Base-by-base conservation (phyloP, 2,329 filamentous ascomycete species). In the Xylariaceae sp. region DNA sequence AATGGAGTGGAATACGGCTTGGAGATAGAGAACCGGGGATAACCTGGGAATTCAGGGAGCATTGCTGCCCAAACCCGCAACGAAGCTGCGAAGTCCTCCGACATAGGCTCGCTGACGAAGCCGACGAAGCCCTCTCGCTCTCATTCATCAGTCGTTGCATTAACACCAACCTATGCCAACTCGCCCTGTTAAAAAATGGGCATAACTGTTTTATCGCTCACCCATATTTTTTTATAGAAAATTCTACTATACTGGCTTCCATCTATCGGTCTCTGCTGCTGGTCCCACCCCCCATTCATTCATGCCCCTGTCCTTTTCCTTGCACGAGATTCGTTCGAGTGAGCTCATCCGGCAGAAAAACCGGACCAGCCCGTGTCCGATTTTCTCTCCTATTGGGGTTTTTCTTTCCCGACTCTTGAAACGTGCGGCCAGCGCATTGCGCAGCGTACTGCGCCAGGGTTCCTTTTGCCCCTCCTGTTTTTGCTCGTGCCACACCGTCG, bases 41-140 rank as follows among this genome's bases (percentile, higher is more conserved):
- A 62, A 65, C 64, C 65, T 64, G 59, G 68, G 66, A 70, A 66
- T 67, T 37, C 19, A 57, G 56, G 47, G 60, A 59, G 58, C 59
- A 70, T 74, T 74, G 72, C 69, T 74, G 72, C 72, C 72, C 71
- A 73, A 74, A 64, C 65, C 65, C 59, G 66, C 65, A 67, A 47
- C 62, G 50, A 62, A 57, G 66, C 48, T 64, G 67, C 67, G 66
- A 67, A 59, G 62, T 62, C 63, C 63, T 70, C 69, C 67, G 66
- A 65, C 65, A 69, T 67, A 70, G 65, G 67, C 66, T 70, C 64
- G 59, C 62, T 58, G 62, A 58, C 57, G 56, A 64, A 35, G 51
- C 49, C 31, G 61, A 58, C 58, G 64, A 64, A 62, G 52, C 58
- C 59, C 60, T 56, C 62, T 62, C 63, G 60, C 57, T 61, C 46